A percentile compares a stretch with the other conserved stretches of the same genome.
These are phyloP conservation scores for Diaporthe citriasiana DNA, from an alignment of 2,329 filamentous ascomycete genomes.

Conservation along the genomic window DNA sequence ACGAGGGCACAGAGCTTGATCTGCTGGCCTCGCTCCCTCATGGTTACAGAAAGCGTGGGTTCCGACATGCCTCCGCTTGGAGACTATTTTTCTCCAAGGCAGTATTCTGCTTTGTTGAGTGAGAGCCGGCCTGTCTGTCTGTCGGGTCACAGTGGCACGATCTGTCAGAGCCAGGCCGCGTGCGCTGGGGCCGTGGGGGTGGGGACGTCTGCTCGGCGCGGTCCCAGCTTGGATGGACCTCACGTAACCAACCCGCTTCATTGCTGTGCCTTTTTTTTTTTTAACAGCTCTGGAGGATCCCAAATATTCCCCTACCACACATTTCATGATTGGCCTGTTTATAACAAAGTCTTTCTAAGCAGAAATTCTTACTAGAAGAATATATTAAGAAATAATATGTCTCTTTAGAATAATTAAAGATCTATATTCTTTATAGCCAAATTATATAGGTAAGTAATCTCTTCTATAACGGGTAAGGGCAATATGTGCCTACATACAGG, in stretches of 20 bases:
- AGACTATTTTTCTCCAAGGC: background rate
- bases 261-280: too few species aligned
- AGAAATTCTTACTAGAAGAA: too few species aligned
- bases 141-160: background rate
- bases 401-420: too few species aligned
- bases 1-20: background rate
- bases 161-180: background rate
- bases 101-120: background rate
- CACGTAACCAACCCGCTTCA: conserved; percentile 15
- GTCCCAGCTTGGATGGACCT: background rate
- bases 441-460: too few species aligned
- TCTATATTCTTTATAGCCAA: too few species aligned
- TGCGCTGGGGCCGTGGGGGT: conserved; percentile 1
- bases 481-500: too few species aligned
- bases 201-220: background rate
- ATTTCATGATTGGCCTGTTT: too few species aligned
- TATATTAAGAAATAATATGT: too few species aligned
- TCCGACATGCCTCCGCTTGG: background rate
- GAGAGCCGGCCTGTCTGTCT: background rate
- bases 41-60: background rate
- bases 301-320: too few species aligned
- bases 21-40: background rate
- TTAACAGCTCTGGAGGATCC: too few species aligned
- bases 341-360: too few species aligned
- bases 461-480: too few species aligned